A percentile compares a stretch with the other conserved stretches of the same genome.
Conservation (phyloP, 352 stramenopile genomes). For the Phytopythium boreale region DNA sequence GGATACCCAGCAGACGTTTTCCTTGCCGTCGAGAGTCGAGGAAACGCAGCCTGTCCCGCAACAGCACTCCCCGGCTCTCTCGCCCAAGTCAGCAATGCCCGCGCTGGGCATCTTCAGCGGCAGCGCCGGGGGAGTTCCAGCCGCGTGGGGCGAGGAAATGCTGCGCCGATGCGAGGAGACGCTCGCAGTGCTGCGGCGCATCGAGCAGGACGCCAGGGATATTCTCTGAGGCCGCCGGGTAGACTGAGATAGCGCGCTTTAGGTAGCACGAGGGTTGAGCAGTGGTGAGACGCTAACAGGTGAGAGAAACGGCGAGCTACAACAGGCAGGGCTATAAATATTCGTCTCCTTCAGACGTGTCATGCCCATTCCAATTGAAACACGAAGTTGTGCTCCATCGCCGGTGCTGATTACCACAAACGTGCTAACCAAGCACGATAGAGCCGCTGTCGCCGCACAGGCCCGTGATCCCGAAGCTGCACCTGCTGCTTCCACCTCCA, state of each 20-base stretch:
- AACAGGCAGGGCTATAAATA: neutral
- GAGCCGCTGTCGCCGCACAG: constrained; percentile 22
- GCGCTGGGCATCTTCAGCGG: neutral
- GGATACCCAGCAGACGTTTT: neutral
- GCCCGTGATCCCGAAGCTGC: constrained; percentile 21
- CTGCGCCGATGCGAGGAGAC: constrained; percentile 39
- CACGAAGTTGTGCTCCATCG: neutral
- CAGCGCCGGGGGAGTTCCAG: neutral
- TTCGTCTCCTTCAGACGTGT: neutral
- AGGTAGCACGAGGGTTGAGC: neutral
- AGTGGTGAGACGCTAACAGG: neutral
- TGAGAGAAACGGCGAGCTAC: neutral
- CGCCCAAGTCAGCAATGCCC: neutral
- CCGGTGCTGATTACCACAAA: neutral
- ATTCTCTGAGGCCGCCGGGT: constrained; percentile 6
- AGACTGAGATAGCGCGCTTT: neutral
- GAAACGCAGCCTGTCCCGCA: neutral
- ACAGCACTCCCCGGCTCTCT: neutral
- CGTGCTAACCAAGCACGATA: constrained; percentile 9
- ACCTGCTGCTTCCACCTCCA: constrained; percentile 11
- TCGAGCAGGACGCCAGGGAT: constrained; percentile 32
- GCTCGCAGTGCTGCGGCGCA: constrained; percentile 36
- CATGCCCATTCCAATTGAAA: neutral
- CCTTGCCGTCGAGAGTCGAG: constrained; percentile 1
- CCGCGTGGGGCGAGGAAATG: constrained; percentile 40